These are phyloP conservation scores for Fusarium sarcochroum DNA, from an alignment of 2,329 filamentous ascomycete species.

Conservation along the genomic window DNA sequence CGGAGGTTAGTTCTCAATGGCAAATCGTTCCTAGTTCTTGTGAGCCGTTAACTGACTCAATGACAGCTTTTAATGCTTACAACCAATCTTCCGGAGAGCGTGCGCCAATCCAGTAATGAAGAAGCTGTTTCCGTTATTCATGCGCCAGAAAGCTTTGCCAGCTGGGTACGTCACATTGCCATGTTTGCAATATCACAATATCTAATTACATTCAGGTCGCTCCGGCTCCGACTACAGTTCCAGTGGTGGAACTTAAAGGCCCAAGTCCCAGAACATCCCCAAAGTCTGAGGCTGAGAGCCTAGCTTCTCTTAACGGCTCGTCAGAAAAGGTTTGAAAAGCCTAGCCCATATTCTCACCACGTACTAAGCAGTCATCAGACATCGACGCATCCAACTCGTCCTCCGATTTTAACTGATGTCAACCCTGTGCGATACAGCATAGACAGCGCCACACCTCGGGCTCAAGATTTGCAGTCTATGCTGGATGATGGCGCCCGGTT, in stretches of 20 bases:
- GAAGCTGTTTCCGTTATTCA: constrained; percentile 93
- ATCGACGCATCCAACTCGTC: constrained; percentile 66
- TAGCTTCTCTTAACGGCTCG: constrained; percentile 43
- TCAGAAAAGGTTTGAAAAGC: constrained; percentile 44
- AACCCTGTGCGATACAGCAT: constrained; percentile 75
- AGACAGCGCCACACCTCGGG: constrained; percentile 82
- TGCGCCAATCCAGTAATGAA: constrained; percentile 75
- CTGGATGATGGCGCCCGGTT: constrained; percentile 67
- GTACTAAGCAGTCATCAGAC: constrained; percentile 28
- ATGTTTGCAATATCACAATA: not conserved
- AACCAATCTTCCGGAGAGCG: constrained; percentile 69
- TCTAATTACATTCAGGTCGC: constrained; percentile 58
- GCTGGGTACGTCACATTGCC: constrained; percentile 73
- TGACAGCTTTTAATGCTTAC: constrained; percentile 65
- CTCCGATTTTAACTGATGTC: constrained; percentile 82
- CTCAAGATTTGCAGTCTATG: constrained; percentile 85
- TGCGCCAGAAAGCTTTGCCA: constrained; percentile 84
- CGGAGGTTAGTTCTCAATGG: constrained; percentile 48
- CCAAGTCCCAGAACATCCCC: constrained; percentile 56
- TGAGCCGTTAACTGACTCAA: constrained; percentile 31
- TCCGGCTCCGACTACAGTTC: constrained; percentile 51
- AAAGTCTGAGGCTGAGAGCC: constrained; percentile 55
- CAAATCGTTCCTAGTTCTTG: not conserved
- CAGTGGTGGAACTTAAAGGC: constrained; percentile 52
- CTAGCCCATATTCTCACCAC: not conserved